These are phyloP conservation scores for Cryptococcus sp. DNA, from an alignment of 1,284 basidiomycete species.

Conservation along the genomic window DNA sequence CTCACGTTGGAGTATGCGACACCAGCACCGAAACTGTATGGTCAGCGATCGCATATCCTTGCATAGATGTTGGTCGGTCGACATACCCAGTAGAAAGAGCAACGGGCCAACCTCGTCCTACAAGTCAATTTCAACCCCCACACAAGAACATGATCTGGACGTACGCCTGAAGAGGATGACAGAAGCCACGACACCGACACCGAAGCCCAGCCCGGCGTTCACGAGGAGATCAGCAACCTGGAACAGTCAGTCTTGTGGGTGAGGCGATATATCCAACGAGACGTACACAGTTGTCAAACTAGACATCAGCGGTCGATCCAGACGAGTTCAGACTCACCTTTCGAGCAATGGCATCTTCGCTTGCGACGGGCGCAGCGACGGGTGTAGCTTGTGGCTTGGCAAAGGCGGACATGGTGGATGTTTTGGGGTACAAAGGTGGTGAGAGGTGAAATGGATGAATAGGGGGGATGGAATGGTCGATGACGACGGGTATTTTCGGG, in stretches of 20 bases:
- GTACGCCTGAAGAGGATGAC: slow-evolving; percentile 91
- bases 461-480: background rate
- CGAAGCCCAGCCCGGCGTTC: slow-evolving; percentile 84
- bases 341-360: slow-evolving; percentile 77
- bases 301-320: slow-evolving; percentile 4
- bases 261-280: slow-evolving; percentile 4
- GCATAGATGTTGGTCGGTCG: background rate
- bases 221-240: slow-evolving; percentile 51
- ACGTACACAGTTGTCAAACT: slow-evolving; percentile 93
- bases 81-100: slow-evolving; percentile 89
- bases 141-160: slow-evolving; percentile 44
- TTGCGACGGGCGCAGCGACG: slow-evolving; percentile 58
- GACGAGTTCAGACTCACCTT: slow-evolving; percentile 56
- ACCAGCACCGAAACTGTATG: slow-evolving; percentile 52
- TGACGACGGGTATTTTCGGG: background rate
- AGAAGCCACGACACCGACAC: slow-evolving; percentile 86
- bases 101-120: slow-evolving; percentile 95
- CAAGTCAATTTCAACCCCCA: background rate
- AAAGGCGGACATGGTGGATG: slow-evolving; percentile 20
- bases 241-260: slow-evolving; percentile 8
- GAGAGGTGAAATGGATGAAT: background rate
- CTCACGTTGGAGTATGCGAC: slow-evolving; percentile 64
- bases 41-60: slow-evolving; percentile 2
- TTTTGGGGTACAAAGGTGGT: background rate
- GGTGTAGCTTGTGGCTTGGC: slow-evolving; percentile 22